Percentiles rank a stretch among this genome's conserved stretches.
These are phyloP conservation scores for Xylaria sp. DNA, from an alignment of 2,329 filamentous ascomycete genomes.

Conservation along the genomic window DNA sequence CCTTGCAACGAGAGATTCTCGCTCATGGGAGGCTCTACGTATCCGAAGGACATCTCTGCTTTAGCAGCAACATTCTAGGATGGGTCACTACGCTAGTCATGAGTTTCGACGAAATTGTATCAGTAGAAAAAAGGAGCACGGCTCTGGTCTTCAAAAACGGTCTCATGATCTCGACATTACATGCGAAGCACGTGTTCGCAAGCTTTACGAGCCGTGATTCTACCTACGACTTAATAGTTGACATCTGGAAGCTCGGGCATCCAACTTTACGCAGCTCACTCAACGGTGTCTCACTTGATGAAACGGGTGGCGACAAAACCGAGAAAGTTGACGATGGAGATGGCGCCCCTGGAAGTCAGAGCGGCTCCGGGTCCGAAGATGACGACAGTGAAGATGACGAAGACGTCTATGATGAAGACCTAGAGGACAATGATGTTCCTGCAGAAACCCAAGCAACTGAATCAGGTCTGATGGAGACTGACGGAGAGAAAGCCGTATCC, in stretches of 20 bases:
- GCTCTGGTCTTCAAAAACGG: slow-evolving; percentile 97
- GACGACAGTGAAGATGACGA: slow-evolving; percentile 75
- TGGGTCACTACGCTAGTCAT: slow-evolving; percentile 98
- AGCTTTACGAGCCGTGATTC: slow-evolving; percentile 95
- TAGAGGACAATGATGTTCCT: slow-evolving; percentile 73
- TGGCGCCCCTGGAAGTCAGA: slow-evolving; percentile 59
- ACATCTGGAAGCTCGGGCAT: slow-evolving; percentile 98
- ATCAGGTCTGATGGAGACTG: slow-evolving; percentile 59
- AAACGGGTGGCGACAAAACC: slow-evolving; percentile 88
- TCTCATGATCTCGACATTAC: slow-evolving; percentile 94
- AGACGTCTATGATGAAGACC: slow-evolving; percentile 83
- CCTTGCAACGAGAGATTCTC: slow-evolving; percentile 93
- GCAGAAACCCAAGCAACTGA: slow-evolving; percentile 55
- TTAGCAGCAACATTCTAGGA: slow-evolving; percentile 98
- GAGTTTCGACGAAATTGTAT: slow-evolving; percentile 97
- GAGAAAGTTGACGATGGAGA: slow-evolving; percentile 76
- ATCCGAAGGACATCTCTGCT: slow-evolving; percentile 96
- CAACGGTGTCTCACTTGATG: slow-evolving; percentile 86
- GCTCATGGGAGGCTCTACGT: slow-evolving; percentile 94
- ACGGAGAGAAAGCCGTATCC: slow-evolving; percentile 70
- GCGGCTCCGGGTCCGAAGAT: slow-evolving; percentile 67
- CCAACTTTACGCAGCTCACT: slow-evolving; percentile 90
- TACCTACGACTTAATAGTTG: slow-evolving; percentile 96
- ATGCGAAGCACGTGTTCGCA: slow-evolving; percentile 95
- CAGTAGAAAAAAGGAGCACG: slow-evolving; percentile 96